Base-by-base conservation (phyloP, 1,139 yeast species). In the Yamadazyma aaseri region DNA sequence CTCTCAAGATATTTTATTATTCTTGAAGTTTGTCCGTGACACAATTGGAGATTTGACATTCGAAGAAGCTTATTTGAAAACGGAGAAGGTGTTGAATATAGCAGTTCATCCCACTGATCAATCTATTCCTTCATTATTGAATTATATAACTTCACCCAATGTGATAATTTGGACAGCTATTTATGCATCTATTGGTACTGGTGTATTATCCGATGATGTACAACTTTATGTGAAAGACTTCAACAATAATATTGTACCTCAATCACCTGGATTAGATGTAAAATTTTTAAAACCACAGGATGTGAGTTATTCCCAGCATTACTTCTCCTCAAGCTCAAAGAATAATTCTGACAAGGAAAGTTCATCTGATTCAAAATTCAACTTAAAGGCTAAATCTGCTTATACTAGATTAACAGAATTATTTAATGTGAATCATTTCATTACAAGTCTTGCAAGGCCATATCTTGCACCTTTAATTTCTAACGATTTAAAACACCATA, bases 61-160 rank as follows among this genome's bases (percentile, higher is more conserved):
- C 58, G 96, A 87, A 56, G 97, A 92, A 55, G 96, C 97, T 0
- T 87, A 84, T 55, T 73, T 85, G 46, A 79, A 82, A 40, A 87
- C 97, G 0, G 87, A 89, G 28, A 79, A 87, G 46, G 80, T 89
- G 1, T 66, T 92, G 34, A 92, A 90, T 55, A 83, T 92, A 32
- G 86, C 94, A 1, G 94, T 92, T 3, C 95, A 95, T 36, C 89
- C 97, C 3, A 81, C 95, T 0, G 81, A 79, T 44, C 74, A 69
- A 34, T 72, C 76, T 7, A 61, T 87, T 14, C 96, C 96, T 0
- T 75, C 89, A 7, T 65, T 92, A 38, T 65, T 92, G 23, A 92
- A 92, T 55, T 90, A 92, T 52, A 78, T 92, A 28, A 90, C 98
- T 0, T 87, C 97, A 0, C 98, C 98, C 1, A 89, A 92, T 57